These are phyloP conservation scores for Neocallimastix lanati DNA, from an alignment of 192 early-diverging fungal species.

Conservation along the genomic window DNA sequence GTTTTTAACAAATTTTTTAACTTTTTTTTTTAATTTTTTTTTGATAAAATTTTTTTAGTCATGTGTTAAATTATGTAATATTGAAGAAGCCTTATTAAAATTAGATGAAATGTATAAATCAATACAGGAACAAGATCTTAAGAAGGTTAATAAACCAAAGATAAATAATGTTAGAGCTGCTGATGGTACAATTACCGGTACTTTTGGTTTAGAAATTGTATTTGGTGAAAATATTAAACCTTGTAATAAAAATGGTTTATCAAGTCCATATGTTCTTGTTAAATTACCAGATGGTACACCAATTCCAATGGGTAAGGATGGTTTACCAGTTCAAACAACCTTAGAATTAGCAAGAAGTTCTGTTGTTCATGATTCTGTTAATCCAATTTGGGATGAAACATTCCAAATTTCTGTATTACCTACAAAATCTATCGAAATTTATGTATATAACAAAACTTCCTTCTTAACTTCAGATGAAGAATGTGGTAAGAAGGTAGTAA, in stretches of 20 bases:
- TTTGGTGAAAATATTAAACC: slow-evolving; percentile 39
- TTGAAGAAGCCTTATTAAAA: slow-evolving; percentile 27
- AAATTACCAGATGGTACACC: slow-evolving; percentile 31
- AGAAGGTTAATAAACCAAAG: slow-evolving; percentile 2
- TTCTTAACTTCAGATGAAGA: slow-evolving; percentile 26
- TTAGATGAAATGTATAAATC: slow-evolving; percentile 28
- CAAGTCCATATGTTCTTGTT: slow-evolving; percentile 27
- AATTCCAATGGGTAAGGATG: neutral
- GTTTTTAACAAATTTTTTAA: no score
- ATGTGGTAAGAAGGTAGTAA: slow-evolving; percentile 27
- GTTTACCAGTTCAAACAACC: neutral
- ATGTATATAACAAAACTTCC: slow-evolving; percentile 18
- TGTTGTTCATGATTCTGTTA: slow-evolving; percentile 39
- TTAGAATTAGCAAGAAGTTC: slow-evolving; percentile 22
- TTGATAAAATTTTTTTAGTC: slow-evolving; percentile 13
- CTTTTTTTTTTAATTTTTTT: neutral
- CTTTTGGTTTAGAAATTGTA: slow-evolving; percentile 14
- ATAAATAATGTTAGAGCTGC: slow-evolving; percentile 1
- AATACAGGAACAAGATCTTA: slow-evolving; percentile 18
- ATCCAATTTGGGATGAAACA: slow-evolving; percentile 66
- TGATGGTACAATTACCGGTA: slow-evolving; percentile 5
- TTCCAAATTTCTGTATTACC: slow-evolving; percentile 43
- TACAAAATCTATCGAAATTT: slow-evolving; percentile 26
- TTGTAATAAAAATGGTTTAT: slow-evolving; percentile 24
- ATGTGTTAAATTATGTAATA: slow-evolving; percentile 37